Percentiles rank a stretch among this genome's conserved stretches.
phyloP scores from a whole-genome alignment of 257 asterid genomes.

The Ilex aquifolium region DNA sequence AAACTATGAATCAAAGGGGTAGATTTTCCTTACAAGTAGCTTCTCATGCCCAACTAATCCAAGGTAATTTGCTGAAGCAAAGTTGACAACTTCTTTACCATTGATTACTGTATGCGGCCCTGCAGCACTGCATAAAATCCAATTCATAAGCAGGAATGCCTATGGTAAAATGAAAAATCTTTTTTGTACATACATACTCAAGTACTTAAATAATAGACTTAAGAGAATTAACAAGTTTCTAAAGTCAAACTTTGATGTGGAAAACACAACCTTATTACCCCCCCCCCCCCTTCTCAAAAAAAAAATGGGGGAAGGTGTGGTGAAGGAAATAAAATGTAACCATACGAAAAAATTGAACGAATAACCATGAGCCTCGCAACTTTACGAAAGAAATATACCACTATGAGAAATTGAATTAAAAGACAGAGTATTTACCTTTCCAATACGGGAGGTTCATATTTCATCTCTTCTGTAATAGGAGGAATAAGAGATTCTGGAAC shows the following conservation, averaged over 20 bases:
- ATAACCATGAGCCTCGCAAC: too few species aligned
- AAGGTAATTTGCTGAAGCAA: slow-evolving; percentile 90
- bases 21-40: slow-evolving; percentile 52
- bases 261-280: too few species aligned
- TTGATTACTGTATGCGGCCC: slow-evolving; percentile 76
- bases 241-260: too few species aligned
- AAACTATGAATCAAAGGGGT: slow-evolving; percentile 13
- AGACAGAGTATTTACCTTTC: slow-evolving; percentile 51
- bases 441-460: slow-evolving; percentile 70
- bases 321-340: background rate
- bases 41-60: slow-evolving; percentile 80
- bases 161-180: too few species aligned
- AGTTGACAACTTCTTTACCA: slow-evolving; percentile 74
- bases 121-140: slow-evolving; percentile 69
- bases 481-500: slow-evolving; percentile 90
- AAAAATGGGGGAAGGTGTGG: background rate
- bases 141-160: slow-evolving; percentile 12
- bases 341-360: slow-evolving; percentile 2
- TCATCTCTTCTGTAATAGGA: slow-evolving; percentile 53
- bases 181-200: too few species aligned
- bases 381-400: background rate
- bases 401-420: background rate
- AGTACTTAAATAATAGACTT: too few species aligned
- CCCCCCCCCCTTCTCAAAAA: too few species aligned
- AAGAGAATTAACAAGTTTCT: too few species aligned